phyloP scores from a whole-genome alignment of 495 filamentous ascomycete genomes.

The Bathelium albidoporum region DNA sequence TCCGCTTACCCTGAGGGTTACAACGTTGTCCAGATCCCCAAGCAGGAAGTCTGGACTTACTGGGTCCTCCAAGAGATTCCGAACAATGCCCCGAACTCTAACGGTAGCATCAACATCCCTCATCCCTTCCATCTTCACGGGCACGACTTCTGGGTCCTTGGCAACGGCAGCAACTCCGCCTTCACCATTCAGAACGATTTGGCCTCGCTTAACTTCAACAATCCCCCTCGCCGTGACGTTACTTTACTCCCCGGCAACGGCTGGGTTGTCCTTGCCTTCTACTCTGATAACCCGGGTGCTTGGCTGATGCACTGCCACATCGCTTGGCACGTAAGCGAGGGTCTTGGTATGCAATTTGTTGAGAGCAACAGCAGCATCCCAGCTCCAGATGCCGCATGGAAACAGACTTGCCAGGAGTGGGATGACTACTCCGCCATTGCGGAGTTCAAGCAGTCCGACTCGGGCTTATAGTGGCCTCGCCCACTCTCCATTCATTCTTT shows the following conservation, averaged over 20 bases:
- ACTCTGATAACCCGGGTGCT: slow-evolving; percentile 27
- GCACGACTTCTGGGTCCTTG: slow-evolving; percentile 29
- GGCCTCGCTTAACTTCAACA: slow-evolving; percentile 18
- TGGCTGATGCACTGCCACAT: slow-evolving; percentile 32
- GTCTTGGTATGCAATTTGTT: slow-evolving; percentile 27
- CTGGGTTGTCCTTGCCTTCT: slow-evolving; percentile 27
- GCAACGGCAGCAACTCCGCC: slow-evolving; percentile 10
- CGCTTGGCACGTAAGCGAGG: slow-evolving; percentile 25
- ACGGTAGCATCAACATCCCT: background rate
- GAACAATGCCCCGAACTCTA: background rate
- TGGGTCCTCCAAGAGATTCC: slow-evolving; percentile 25
- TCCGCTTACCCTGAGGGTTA: slow-evolving; percentile 21
- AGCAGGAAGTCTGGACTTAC: slow-evolving; percentile 22
- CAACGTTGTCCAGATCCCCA: slow-evolving; percentile 27
- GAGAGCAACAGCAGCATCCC: slow-evolving; percentile 23
- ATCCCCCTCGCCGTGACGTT: slow-evolving; percentile 26
- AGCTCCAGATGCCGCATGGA: background rate
- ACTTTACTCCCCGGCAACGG: slow-evolving; percentile 24
- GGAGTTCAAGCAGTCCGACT: slow-evolving; percentile 1
- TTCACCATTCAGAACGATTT: slow-evolving; percentile 13
- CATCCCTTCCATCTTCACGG: slow-evolving; percentile 29
- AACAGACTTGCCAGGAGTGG: slow-evolving; percentile 2
- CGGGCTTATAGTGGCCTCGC: background rate
- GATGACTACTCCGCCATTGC: background rate
- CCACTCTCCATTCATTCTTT: background rate